phyloP scores from a whole-genome alignment of 2,329 filamentous ascomycete genomes.

The Claviceps humidiphila region DNA sequence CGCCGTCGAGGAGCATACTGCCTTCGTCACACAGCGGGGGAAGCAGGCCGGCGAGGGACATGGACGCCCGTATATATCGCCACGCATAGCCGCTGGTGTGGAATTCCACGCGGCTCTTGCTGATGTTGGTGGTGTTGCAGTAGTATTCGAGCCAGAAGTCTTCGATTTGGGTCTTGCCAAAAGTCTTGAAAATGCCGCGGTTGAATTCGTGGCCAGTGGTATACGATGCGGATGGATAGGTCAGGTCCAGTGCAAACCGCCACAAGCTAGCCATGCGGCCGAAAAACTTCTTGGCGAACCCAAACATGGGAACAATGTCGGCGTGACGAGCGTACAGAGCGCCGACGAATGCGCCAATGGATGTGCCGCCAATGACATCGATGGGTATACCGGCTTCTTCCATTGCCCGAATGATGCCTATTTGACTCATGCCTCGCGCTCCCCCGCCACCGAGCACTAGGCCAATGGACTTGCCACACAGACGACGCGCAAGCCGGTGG shows the following conservation, averaged over 20 bases:
- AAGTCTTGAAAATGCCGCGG: conserved; percentile 95
- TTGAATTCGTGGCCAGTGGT: conserved; percentile 99
- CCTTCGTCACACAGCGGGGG: conserved; percentile 95
- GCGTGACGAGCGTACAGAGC: conserved; percentile 92
- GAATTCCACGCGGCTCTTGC: conserved; percentile 79
- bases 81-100: conserved; percentile 96
- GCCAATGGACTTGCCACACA: conserved; percentile 90
- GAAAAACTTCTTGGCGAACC: conserved; percentile 90
- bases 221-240: conserved; percentile 91
- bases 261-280: conserved; percentile 98
- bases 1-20: conserved; percentile 89
- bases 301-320: conserved; percentile 93
- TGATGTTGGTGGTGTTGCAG: conserved; percentile 99
- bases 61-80: conserved; percentile 91
- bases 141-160: conserved; percentile 99
- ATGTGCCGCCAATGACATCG: conserved; percentile 89
- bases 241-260: conserved; percentile 93
- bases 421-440: conserved; percentile 79
- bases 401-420: conserved; percentile 86
- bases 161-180: conserved; percentile 93
- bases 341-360: conserved; percentile 90
- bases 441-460: conserved; percentile 89
- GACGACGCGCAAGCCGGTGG: conserved; percentile 73
- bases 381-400: conserved; percentile 96
- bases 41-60: conserved; percentile 86